Evolutionary conservation across 352 stramenopile genomes (phyloP).

Genomic region (Globisporangium nagaii): DNA sequence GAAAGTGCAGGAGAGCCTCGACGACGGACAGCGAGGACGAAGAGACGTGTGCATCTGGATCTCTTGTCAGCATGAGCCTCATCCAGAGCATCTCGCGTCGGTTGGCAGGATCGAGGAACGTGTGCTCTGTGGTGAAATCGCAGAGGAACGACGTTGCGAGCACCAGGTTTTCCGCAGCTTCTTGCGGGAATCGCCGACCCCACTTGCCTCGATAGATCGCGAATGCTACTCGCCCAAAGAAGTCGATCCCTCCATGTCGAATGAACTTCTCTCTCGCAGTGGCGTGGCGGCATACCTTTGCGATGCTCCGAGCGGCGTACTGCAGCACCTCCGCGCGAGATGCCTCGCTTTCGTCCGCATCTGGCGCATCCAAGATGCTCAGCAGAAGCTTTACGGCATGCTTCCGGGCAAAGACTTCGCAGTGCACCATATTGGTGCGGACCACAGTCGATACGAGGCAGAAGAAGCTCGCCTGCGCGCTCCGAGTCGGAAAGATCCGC

Average conservation of each 20-base stretch:
- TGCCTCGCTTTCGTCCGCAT: background rate
- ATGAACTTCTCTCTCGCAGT: constrained; percentile 17
- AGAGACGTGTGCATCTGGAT: background rate
- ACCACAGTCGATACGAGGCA: constrained; percentile 18
- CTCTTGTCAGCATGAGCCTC: background rate
- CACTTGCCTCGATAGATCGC: constrained; percentile 3
- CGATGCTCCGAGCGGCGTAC: constrained; percentile 16
- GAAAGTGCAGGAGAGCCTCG: constrained; percentile 5
- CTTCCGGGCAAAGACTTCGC: constrained; percentile 20
- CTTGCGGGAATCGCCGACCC: background rate
- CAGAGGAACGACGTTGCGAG: constrained; percentile 23
- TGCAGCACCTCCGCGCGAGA: constrained; percentile 16
- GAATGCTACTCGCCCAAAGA: constrained; percentile 20
- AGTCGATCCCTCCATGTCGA: constrained; percentile 15
- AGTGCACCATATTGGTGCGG: constrained; percentile 23
- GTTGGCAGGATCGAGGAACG: constrained; percentile 2
- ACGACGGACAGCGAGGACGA: background rate
- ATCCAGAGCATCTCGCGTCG: constrained; percentile 1
- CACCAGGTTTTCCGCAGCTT: constrained; percentile 21
- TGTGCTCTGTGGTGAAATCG: constrained; percentile 6
- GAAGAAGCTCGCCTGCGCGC: constrained; percentile 16
- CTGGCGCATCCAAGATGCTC: background rate
- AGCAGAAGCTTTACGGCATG: constrained; percentile 15
- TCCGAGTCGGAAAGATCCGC: constrained; percentile 13
- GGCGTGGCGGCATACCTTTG: constrained; percentile 17